Conservation (phyloP, 2,329 filamentous ascomycete genomes). For the Arthrobotrys sphaeroides region DNA sequence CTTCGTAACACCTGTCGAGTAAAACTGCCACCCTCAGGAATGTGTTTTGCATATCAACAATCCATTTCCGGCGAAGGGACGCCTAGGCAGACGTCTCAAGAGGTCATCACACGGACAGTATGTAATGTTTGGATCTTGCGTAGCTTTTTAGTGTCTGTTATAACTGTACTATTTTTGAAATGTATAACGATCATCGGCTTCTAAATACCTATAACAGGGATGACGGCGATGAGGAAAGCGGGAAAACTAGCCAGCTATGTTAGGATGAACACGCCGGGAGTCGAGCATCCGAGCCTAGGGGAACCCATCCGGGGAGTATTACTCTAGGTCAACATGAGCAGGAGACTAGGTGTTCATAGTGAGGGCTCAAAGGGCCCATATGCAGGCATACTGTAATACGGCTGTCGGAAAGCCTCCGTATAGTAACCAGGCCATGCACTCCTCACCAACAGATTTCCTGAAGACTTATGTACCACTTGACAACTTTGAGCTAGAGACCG, state of each 20-base stretch:
- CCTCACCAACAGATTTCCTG: too few relatives aligned
- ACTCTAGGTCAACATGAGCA: too few relatives aligned
- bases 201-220: conserved; percentile 19
- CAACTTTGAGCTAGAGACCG: too few relatives aligned
- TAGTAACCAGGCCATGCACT: background rate
- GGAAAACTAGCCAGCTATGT: background rate
- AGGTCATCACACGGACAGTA: conserved; percentile 14
- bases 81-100: conserved; percentile 43
- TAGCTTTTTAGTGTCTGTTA: background rate
- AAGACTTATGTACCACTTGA: too few relatives aligned
- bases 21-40: conserved; percentile 37
- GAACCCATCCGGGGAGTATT: background rate
- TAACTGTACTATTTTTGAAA: conserved; percentile 3
- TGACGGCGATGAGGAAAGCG: background rate
- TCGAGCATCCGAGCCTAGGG: background rate
- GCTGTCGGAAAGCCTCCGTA: background rate
- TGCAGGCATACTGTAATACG: too few relatives aligned
- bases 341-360: too few relatives aligned
- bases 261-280: background rate
- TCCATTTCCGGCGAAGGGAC: conserved; percentile 48
- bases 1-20: background rate
- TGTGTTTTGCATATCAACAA: conserved; percentile 45
- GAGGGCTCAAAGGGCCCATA: too few relatives aligned
- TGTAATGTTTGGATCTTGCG: conserved; percentile 4
- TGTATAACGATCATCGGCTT: conserved; percentile 18